Evolutionary conservation across 2,329 filamentous ascomycete species (phyloP), one percentile per base, ranked within the genome.

Genomic region (Chaetothyriales sp.): DNA sequence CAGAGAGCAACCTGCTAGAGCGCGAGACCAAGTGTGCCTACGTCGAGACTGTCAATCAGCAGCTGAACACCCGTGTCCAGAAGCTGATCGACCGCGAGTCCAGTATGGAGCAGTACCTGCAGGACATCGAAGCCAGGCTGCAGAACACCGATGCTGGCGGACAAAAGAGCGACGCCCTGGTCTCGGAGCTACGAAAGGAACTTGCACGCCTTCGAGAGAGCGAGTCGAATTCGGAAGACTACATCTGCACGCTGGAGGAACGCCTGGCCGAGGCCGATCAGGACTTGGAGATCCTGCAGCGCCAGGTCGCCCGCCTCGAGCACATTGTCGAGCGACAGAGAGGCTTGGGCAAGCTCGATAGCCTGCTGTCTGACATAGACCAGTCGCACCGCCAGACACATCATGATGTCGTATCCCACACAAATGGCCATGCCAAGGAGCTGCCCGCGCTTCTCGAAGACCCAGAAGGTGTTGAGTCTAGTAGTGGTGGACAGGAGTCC

Each of bases 221-320:
- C 59, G 92, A 98, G 69, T 78, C 83, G 2, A 83, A 84, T 42
- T 88, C 83, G 59, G 92, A 98, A 65, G 92, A 96, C 58, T 98
- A 98, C 66, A 96, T 98, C 49, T 94, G 90, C 1, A 96, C 89
- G 0, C 73, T 98, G 9, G 92, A 98, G 65, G 92, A 96, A 69
- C 84, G 90, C 19, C 77, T 98, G 7, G 92, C 92, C 0, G 92
- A 98, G 67, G 84, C 90, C 2, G 92, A 98, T 62, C 90, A 96
- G 66, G 92, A 98, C 64, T 81, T 86, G 57, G 92, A 96, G 65
- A 72, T 95, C 54, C 95, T 98, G 90, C 88, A 95, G 65, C 86
- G 90, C 36, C 92, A 98, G 63, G 86, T 98, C 56, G 86, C 95
- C 62, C 81, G 90, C 32, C 74, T 98, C 10, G 92, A 96, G 67